Evolutionary conservation across 2,329 filamentous ascomycete species (phyloP), one percentile per base, ranked within the genome.

Genomic region (Cercospora sojina): DNA sequence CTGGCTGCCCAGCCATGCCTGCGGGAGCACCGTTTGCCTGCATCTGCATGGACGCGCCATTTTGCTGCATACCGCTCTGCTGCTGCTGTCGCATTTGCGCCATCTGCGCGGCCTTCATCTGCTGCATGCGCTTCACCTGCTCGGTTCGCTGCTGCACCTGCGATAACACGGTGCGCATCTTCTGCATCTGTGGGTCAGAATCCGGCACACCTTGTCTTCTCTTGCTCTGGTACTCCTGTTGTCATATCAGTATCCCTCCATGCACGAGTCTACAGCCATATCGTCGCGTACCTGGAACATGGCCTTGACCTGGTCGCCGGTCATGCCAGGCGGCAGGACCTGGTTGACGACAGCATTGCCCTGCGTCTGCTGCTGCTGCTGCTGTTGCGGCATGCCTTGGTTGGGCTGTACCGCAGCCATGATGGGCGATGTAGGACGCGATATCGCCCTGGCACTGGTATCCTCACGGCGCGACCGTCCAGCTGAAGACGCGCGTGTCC

Each of bases 181-280:
- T 96, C 74, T 94, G 85, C 75, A 90, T 93, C 77, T 98, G 93
- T 55, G 94, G 94, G 75, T 98, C 93, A 64, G 86, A 90, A 64
- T 88, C 85, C 47, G 91, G 87, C 25, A 96, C 90, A 72, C 93
- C 93, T 74, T 90, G 86, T 64, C 91, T 87, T 80, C 94, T 95
- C 91, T 98, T 93, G 78, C 91, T 88, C 76, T 91, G 90, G 71
- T 91, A 95, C 85, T 92, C 93, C 93, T 97, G 74, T 49, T 29
- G 32, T 35, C 41, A 38, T 51, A 61, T 72, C 53, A 73, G 70
- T 59, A 59, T 59, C 31, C 27, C n/a, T 23, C 5, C 62, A 41
- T 62, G 27, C 53, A 49, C 20, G 20, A 20, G 18, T 25, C 5
- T 18, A 25, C 25, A 59, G 20, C 63, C 60, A 47, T 66, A 49